Evolutionary conservation across 2,329 filamentous ascomycete genomes (phyloP).

Genomic region (Fusarium sp.): DNA sequence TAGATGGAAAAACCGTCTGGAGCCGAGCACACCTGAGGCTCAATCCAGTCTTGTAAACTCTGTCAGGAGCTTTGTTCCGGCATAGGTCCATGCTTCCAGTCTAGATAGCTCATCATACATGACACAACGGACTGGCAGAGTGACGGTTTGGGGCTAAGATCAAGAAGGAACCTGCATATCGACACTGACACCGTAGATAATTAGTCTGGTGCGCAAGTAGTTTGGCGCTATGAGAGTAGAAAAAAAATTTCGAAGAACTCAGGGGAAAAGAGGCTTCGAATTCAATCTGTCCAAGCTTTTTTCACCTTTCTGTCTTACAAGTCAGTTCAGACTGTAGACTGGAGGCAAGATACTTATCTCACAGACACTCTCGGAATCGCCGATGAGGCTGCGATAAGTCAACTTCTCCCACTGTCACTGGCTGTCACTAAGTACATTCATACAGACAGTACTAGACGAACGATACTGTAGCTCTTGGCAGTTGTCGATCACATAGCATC

Average conservation of each 20-base stretch:
- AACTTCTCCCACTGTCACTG: neutral
- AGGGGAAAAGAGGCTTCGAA: constrained; percentile 24
- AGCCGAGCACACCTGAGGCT: constrained; percentile 20
- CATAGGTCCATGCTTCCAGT: constrained; percentile 24
- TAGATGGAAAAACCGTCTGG: neutral
- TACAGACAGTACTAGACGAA: neutral
- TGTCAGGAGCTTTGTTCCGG: constrained; percentile 20
- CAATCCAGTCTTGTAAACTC: constrained; percentile 19
- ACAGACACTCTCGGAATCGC: constrained; percentile 30
- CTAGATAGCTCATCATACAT: constrained; percentile 31
- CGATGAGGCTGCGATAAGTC: constrained; percentile 31
- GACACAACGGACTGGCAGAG: constrained; percentile 15
- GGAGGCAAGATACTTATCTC: constrained; percentile 2
- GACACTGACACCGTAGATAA: constrained; percentile 23
- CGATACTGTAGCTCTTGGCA: constrained; percentile 2
- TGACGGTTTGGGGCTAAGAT: constrained; percentile 37
- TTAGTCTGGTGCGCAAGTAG: constrained; percentile 20
- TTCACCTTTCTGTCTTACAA: constrained; percentile 9
- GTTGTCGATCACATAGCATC: constrained; percentile 17
- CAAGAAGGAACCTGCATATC: constrained; percentile 36
- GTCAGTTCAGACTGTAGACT: neutral
- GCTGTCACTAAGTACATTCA: neutral
- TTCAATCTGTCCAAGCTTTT: constrained; percentile 3
- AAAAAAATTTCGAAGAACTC: constrained; percentile 26
- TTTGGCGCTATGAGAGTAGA: constrained; percentile 26